A percentile compares a stretch with the other conserved stretches of the same genome.
Conservation (phyloP, 352 stramenopile genomes). For the Elongisporangium prolatum region DNA sequence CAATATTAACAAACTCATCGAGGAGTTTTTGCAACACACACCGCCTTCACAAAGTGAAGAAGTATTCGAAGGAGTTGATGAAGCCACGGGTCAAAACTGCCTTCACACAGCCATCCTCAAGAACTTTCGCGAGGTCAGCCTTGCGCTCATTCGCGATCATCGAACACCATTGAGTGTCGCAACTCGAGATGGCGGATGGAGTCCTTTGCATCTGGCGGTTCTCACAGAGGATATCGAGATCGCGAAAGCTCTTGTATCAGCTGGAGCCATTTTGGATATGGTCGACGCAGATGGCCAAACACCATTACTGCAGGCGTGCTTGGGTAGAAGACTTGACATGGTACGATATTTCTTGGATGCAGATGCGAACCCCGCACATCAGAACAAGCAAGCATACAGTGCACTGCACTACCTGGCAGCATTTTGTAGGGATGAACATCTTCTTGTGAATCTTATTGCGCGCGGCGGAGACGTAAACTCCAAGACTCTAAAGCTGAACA, state of each 20-base stretch:
- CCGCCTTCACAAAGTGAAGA: constrained; percentile 13
- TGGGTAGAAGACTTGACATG: constrained; percentile 43
- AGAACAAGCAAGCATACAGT: constrained; percentile 65
- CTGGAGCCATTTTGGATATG: constrained; percentile 48
- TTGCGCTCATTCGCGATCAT: constrained; percentile 35
- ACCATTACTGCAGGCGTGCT: constrained; percentile 48
- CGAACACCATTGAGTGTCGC: constrained; percentile 40
- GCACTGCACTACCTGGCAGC: constrained; percentile 61
- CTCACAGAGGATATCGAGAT: constrained; percentile 48
- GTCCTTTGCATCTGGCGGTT: constrained; percentile 55
- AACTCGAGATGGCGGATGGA: constrained; percentile 46
- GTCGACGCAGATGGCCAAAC: constrained; percentile 63
- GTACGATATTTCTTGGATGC: constrained; percentile 38
- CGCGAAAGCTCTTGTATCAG: constrained; percentile 35
- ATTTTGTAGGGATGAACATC: constrained; percentile 47
- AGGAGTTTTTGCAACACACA: constrained; percentile 27
- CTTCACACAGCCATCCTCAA: constrained; percentile 64
- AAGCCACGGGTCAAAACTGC: constrained; percentile 34
- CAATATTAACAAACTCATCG: constrained; percentile 49
- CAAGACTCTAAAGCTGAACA: constrained; percentile 73
- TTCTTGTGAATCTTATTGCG: constrained; percentile 42
- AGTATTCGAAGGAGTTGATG: constrained; percentile 45
- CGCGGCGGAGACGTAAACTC: constrained; percentile 57
- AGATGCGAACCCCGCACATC: constrained; percentile 51
- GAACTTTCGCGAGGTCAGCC: constrained; percentile 40